These are phyloP conservation scores for Ziziphus jujuba DNA, from an alignment of 306 rosid genomes.

Conservation along the genomic window DNA sequence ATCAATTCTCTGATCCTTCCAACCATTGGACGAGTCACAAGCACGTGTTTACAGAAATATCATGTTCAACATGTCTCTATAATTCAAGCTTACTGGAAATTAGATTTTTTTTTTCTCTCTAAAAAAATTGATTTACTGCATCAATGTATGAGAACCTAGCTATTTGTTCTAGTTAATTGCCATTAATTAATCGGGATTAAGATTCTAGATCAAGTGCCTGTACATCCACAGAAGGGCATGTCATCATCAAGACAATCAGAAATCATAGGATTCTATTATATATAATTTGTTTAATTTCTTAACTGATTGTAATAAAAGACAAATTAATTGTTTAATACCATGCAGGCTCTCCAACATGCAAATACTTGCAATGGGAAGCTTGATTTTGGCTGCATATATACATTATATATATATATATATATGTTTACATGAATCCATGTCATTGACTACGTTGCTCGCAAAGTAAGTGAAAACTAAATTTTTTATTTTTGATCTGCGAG, in stretches of 20 bases:
- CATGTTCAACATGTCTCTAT: slow-evolving; percentile 12
- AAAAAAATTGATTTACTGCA: slow-evolving; percentile 22
- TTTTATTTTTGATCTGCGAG: too few relatives aligned
- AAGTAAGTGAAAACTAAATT: too few relatives aligned
- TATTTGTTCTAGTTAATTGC: slow-evolving; percentile 15
- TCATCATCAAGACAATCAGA: slow-evolving; percentile 16
- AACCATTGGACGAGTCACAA: slow-evolving; percentile 22
- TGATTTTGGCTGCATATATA: too few relatives aligned
- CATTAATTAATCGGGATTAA: slow-evolving; percentile 8
- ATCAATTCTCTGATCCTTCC: slow-evolving; percentile 15
- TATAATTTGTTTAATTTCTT: background rate
- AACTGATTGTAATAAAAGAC: too few relatives aligned
- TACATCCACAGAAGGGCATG: slow-evolving; percentile 25
- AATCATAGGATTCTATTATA: slow-evolving; percentile 17
- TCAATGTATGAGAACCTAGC: slow-evolving; percentile 5
- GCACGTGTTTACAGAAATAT: slow-evolving; percentile 35
- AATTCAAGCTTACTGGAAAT: slow-evolving; percentile 4
- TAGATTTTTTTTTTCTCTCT: slow-evolving; percentile 19
- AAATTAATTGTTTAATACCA: too few relatives aligned
- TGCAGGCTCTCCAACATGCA: too few relatives aligned
- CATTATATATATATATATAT: too few relatives aligned
- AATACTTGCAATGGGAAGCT: background rate
- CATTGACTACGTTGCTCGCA: too few relatives aligned
- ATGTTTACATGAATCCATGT: too few relatives aligned
- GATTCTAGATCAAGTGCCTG: slow-evolving; percentile 31